Evolutionary conservation across 805 yeast genomes (phyloP), one percentile per base, ranked within the genome.

Genomic region (Candida hispaniensis): DNA sequence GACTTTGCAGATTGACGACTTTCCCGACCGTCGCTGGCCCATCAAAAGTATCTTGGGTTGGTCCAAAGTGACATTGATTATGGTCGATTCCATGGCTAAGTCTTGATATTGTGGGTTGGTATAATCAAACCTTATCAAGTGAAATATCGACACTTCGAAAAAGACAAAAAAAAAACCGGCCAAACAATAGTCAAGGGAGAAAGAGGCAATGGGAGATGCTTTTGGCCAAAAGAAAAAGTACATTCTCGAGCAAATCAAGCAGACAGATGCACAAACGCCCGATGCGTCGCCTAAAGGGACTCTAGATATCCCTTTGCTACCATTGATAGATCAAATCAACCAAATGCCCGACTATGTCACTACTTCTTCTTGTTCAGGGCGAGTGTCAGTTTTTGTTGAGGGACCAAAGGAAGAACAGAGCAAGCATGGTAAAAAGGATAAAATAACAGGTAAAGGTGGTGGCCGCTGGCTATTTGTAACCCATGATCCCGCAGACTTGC

Each of bases 1-100:
- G 9, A 91, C 97, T 52, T 88, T 85, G 50, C 95, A 77, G 18
- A 91, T 91, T 3, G 96, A 85, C 6, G 95, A 82, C 58, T 91
- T 91, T 9, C 98, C 98, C 35, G 46, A 65, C 69, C 73, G 57
- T 50, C 94, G 69, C 20, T 85, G 67, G 1, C 96, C 96, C 94
- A 85, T 81, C 39, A 85, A 58, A 16, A 85, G 64, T 28, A 85
- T 74, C 22, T 85, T 79, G n/a, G 93, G 93, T 51, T 41, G 28
- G 27, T 47, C 50, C 28, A 32, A 14, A 17, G 36, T 23, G 14
- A 32, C 36, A 14, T 32, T 32, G 36, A 32, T 32, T 21, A 32
- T 32, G 22, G 36, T 28, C 6, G 36, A 23, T 32, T 32, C 36
- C 9, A n/a, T n/a, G n/a, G n/a, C n/a, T n/a, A n/a, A n/a, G n/a